A percentile compares a stretch with the other conserved stretches of the same genome.
phyloP scores from a whole-genome alignment of 208 protist genomes.

The Crithidia brevicula region DNA sequence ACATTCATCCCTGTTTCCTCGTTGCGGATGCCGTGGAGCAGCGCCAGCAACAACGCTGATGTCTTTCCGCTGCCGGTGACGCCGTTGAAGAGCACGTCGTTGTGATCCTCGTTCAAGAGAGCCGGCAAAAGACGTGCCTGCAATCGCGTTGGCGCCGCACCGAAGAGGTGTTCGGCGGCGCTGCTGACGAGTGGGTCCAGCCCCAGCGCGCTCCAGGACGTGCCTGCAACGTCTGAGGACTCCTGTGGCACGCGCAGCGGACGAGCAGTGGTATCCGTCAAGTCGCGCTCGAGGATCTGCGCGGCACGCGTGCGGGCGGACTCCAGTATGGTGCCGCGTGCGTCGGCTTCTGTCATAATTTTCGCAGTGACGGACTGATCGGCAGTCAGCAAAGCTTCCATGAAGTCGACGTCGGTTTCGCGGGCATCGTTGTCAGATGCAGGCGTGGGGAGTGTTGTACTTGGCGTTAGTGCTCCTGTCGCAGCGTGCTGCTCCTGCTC shows the following conservation, averaged over 20 bases:
- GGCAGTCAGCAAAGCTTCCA: conserved; percentile 17
- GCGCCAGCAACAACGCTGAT: conserved; percentile 68
- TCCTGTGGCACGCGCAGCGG: conserved; percentile 8
- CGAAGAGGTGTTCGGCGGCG: conserved; percentile 47
- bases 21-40: conserved; percentile 70
- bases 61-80: conserved; percentile 85
- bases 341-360: conserved; percentile 56
- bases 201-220: conserved; percentile 53
- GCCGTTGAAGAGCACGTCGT: conserved; percentile 84
- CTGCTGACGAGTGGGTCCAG: conserved; percentile 55
- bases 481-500: conserved; percentile 8
- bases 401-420: conserved; percentile 15
- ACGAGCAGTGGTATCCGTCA: conserved; percentile 18
- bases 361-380: conserved; percentile 55
- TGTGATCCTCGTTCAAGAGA: conserved; percentile 83
- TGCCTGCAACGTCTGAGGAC: conserved; percentile 46
- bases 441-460: not conserved
- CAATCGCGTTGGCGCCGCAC: conserved; percentile 58
- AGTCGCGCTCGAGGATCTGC: conserved; percentile 48
- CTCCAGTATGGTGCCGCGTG: conserved; percentile 58
- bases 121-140: conserved; percentile 75
- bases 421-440: not conserved
- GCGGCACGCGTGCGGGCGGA: conserved; percentile 50
- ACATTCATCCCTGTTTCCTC: conserved; percentile 79
- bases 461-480: no score